Percentiles rank a stretch among this genome's conserved stretches.
These are phyloP conservation scores for Escallonia rubra DNA, from an alignment of 129 eudicot species.

Conservation along the genomic window DNA sequence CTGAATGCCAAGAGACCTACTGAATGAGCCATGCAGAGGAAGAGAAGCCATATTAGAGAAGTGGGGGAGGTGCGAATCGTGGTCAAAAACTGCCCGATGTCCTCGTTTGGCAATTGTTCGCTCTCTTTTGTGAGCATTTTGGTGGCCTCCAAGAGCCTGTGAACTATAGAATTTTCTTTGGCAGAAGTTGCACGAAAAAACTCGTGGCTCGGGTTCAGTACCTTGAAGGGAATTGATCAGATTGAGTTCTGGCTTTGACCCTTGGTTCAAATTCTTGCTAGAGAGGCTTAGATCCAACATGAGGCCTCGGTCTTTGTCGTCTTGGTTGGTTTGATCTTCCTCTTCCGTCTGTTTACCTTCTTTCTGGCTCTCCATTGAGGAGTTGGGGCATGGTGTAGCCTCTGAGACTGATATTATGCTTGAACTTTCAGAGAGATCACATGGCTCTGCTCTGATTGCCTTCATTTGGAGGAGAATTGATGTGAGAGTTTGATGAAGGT, in stretches of 20 bases:
- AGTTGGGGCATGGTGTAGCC: not conserved
- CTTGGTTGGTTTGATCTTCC: not conserved
- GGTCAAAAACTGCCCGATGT: not conserved
- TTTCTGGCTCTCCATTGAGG: constrained; percentile 9
- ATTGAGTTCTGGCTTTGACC: constrained; percentile 25
- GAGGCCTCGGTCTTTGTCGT: constrained; percentile 8
- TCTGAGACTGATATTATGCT: constrained; percentile 5
- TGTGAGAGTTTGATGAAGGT: constrained; percentile 1
- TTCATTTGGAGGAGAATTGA: constrained; percentile 13
- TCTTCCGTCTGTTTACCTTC: constrained; percentile 2
- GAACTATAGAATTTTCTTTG: constrained; percentile 64
- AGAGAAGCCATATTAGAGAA: constrained; percentile 30
- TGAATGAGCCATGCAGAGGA: constrained; percentile 44
- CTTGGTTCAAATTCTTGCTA: constrained; percentile 18
- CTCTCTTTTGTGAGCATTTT: constrained; percentile 81
- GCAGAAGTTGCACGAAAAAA: constrained; percentile 75
- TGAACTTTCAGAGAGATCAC: constrained; percentile 9
- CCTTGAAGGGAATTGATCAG: constrained; percentile 12
- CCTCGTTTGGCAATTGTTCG: constrained; percentile 43
- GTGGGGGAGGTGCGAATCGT: constrained; percentile 3
- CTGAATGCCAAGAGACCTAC: constrained; percentile 54
- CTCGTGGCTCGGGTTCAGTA: constrained; percentile 36
- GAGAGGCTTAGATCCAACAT: constrained; percentile 43
- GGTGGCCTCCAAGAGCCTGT: constrained; percentile 92
- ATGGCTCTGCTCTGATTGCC: constrained; percentile 1